Base-by-base conservation (phyloP, 192 early-diverging fungal genomes). In the Linnemannia exigua region DNA sequence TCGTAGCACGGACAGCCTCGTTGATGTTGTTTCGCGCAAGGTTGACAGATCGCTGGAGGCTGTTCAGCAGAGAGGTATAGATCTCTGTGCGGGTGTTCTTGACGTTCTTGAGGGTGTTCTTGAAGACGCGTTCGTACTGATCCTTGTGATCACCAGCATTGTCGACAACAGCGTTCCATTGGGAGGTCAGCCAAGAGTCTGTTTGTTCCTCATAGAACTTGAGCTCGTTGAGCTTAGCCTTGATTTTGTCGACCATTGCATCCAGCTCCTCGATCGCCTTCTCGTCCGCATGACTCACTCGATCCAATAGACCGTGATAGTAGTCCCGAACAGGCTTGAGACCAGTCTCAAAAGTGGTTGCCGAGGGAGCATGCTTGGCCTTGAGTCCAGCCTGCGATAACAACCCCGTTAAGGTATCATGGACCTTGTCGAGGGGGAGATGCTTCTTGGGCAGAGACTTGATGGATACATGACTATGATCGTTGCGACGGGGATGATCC, bases 161-260 rank as follows among this genome's bases (percentile, higher is more conserved):
- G 46, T 80, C 69, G 69, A 79, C 38, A 4, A 86, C 75, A 31
- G 84, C 66, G 50, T 76, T 80, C 84, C 84, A 86, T 41, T 86
- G 84, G 25, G 84, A 74, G 9, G 75, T 76, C 36, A 86, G 44
- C 84, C 84, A 86, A 5, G 79, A 44, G 33, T 86, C 84, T 12
- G 84, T 86, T 41, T 86, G 84, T 20, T 86, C 84, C 37, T 86
- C 84, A 36, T 77, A 80, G 50, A 67, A 86, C 75, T 86, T 86
- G 67, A 79, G 78, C 48, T 86, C 84, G 33, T 86, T 86, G 48
- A 86, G 70, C 28, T 79, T 80, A 28, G 54, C 63, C 70, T 80
- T 86, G 70, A 70, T 51, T 63, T 80, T 86, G 79, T 86, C 84
- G 25, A 54, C 41, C 17, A 80, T 19, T 14, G 20, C n/a, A 25